These are phyloP conservation scores for Pouteria campechiana DNA, from an alignment of 179 eudicot species.

Conservation along the genomic window DNA sequence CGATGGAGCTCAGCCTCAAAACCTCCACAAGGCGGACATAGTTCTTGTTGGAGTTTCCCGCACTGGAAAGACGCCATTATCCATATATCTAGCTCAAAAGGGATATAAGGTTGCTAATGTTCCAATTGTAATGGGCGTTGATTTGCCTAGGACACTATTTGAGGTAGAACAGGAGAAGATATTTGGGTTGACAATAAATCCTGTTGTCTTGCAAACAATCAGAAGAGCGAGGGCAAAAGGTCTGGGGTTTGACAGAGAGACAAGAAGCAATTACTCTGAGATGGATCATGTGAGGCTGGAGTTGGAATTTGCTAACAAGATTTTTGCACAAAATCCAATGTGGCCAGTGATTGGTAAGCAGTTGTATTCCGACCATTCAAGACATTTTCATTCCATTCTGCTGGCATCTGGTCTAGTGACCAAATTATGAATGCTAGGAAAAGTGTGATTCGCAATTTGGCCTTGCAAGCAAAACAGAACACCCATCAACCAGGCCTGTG, in stretches of 20 bases:
- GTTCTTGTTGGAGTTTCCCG: conserved; percentile 91
- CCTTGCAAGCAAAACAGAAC: no score
- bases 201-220: conserved; percentile 59
- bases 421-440: no score
- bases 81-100: conserved; percentile 83
- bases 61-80: conserved; percentile 87
- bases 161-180: conserved; percentile 66
- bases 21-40: conserved; percentile 64
- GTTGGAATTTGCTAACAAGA: conserved; percentile 51
- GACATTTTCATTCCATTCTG: no score
- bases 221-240: conserved; percentile 74
- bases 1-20: conserved; percentile 82
- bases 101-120: conserved; percentile 93
- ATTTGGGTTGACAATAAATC: conserved; percentile 75
- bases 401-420: no score
- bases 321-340: conserved; percentile 69
- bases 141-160: conserved; percentile 55
- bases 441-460: no score
- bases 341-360: conserved; percentile 94
- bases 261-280: conserved; percentile 47
- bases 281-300: conserved; percentile 73
- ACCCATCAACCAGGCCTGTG: no score
- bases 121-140: conserved; percentile 71
- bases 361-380: no score
- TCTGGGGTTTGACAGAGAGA: conserved; percentile 48